Base-by-base conservation (phyloP, 2,329 filamentous ascomycete genomes). In the Pseudonectria buxi region DNA sequence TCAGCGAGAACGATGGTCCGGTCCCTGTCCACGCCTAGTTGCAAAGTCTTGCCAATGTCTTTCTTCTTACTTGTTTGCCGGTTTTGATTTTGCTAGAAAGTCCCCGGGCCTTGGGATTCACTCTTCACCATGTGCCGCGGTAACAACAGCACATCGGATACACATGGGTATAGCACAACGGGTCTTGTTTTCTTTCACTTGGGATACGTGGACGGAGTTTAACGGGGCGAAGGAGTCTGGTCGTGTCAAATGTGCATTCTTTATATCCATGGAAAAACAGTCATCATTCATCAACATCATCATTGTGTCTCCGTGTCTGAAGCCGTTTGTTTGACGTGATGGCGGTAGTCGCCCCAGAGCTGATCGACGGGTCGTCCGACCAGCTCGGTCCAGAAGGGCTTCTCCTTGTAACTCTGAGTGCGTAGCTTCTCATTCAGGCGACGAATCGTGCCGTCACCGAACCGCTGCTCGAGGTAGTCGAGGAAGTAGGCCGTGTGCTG, bases 401-500 rank as follows among this genome's bases (percentile, higher is more conserved):
- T 63, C 61, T 83, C 72, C 43, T 81, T 67, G 59, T 92, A 85
- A 62, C 65, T 68, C 27, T 65, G 65, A n/a, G 63, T 63, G 41
- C 78, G 68, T 56, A 94, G 59, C 45, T 71, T 74, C 53, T 79
- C 81, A 53, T 94, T 83, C 32, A 92, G 59, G 37, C 67, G 70
- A 37, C 75, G 65, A 18, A 84, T 69, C 0, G 74, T 76, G 7
- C 75, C 78, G 7, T 58, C 52, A 1, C 78, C 78, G 46, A 75
- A 83, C 31, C 71, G 70, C 25, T 66, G 59, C 63, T 95, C 89
- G 30, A 96, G 64, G 65, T 86, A 95, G 36, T 92, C 81, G 33
- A 96, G 63, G 50, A 96, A 96, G 59, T 86, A 96, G 1, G 81
- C 92, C 6, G 90, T 96, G 47, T 83, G 76, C 65, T 95, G 83